Evolutionary conservation across 2,329 filamentous ascomycete species (phyloP).

Genomic region (Leptographium radiaticola): DNA sequence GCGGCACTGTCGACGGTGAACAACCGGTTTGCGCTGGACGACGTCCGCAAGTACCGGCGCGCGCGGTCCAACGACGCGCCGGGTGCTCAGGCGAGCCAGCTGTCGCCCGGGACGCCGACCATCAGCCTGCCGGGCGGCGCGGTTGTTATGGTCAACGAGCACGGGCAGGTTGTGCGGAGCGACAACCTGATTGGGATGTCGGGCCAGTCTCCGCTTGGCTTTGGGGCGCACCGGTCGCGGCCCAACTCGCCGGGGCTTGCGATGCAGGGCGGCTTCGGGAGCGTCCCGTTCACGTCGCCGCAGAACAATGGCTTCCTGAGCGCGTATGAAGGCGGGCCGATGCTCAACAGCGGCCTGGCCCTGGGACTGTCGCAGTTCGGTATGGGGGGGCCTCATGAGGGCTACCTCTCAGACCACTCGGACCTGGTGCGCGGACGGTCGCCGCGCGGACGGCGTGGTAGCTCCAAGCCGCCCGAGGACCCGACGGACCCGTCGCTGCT

Average conservation of each 20-base stretch:
- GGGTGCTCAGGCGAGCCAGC: constrained; percentile 40
- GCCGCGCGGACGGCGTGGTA: constrained; percentile 81
- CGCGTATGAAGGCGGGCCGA: constrained; percentile 66
- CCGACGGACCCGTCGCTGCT: constrained; percentile 82
- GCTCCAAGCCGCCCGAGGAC: constrained; percentile 95
- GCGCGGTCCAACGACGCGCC: constrained; percentile 77
- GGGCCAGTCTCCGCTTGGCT: constrained; percentile 35
- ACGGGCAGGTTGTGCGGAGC: constrained; percentile 72
- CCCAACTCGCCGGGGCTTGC: constrained; percentile 81
- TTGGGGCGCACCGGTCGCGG: constrained; percentile 63
- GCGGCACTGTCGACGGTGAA: constrained; percentile 95
- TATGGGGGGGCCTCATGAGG: constrained; percentile 57
- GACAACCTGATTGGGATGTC: constrained; percentile 78
- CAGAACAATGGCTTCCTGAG: constrained; percentile 91
- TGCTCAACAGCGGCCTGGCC: constrained; percentile 46
- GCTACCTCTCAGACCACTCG: constrained; percentile 87
- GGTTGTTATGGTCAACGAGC: constrained; percentile 88
- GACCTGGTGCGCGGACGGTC: constrained; percentile 85
- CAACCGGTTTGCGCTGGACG: constrained; percentile 92
- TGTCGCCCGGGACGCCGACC: constrained; percentile 53
- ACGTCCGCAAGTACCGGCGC: constrained; percentile 91
- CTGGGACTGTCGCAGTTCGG: constrained; percentile 57
- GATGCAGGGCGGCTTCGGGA: constrained; percentile 54
- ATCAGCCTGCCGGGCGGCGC: constrained; percentile 52
- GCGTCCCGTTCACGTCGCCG: constrained; percentile 67